Percentiles rank a stretch among this genome's conserved stretches.
phyloP scores from a whole-genome alignment of 306 rosid species.

The Herpetospermum pedunculosum region DNA sequence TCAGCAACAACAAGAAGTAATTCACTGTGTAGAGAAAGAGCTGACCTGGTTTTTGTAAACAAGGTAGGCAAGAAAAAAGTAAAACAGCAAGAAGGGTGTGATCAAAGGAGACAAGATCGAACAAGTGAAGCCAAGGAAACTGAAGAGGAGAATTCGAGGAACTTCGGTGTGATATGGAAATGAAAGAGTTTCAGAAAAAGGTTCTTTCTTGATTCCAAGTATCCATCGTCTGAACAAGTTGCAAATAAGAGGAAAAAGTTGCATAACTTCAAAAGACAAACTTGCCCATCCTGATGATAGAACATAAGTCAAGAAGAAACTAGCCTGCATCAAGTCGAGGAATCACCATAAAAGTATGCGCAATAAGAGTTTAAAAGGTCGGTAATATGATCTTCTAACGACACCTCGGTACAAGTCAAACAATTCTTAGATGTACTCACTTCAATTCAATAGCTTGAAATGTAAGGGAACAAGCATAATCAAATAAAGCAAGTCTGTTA shows the following conservation, averaged over 20 bases:
- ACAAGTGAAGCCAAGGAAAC: slow-evolving; percentile 84
- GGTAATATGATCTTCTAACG: too few species aligned
- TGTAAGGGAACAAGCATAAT: not conserved
- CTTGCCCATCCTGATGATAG: slow-evolving; percentile 96
- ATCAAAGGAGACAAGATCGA: slow-evolving; percentile 78
- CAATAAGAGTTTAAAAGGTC: not conserved
- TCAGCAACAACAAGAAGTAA: not conserved
- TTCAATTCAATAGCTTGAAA: not conserved
- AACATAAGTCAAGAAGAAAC: slow-evolving; percentile 81
- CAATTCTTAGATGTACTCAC: too few species aligned
- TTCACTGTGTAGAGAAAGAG: not conserved
- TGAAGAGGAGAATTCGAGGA: slow-evolving; percentile 75
- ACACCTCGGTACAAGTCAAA: too few species aligned
- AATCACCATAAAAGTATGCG: not conserved
- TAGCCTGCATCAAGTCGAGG: too few species aligned
- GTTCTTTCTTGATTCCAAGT: slow-evolving; percentile 36
- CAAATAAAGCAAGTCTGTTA: not conserved
- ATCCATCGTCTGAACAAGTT: slow-evolving; percentile 37
- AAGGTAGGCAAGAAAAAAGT: slow-evolving; percentile 73
- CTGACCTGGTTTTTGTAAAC: slow-evolving; percentile 85
- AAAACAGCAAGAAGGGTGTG: slow-evolving; percentile 69
- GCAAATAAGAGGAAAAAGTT: slow-evolving; percentile 48
- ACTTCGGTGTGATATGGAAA: slow-evolving; percentile 93
- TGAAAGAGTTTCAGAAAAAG: slow-evolving; percentile 19
- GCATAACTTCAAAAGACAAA: slow-evolving; percentile 75